Percentiles rank a stretch among this genome's conserved stretches.
These are phyloP conservation scores for Hirschfeldia incana DNA, from an alignment of 345 rosid genomes.

Conservation along the genomic window DNA sequence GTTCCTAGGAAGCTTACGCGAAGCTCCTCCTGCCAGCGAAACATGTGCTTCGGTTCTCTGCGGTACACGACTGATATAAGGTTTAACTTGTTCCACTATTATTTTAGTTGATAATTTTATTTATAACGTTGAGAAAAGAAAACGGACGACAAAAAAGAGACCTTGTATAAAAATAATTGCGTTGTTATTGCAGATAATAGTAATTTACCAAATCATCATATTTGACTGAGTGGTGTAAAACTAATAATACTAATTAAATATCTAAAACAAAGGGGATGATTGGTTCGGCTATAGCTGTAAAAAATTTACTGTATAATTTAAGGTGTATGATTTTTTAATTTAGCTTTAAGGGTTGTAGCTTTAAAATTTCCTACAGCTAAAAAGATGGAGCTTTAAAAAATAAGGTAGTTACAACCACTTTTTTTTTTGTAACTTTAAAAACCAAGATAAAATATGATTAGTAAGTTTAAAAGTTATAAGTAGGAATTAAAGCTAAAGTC, in stretches of 20 bases:
- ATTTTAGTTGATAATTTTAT: neutral
- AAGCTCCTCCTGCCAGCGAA: conserved; percentile 31
- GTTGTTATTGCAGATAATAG: neutral
- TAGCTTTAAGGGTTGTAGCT: no score
- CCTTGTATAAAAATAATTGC: neutral
- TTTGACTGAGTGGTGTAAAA: neutral
- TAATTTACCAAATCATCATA: neutral
- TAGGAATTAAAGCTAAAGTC: no score
- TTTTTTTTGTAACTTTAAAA: no score
- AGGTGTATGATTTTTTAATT: no score
- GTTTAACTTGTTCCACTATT: neutral
- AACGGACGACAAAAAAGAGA: neutral
- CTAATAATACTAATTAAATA: no score
- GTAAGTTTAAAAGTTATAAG: no score
- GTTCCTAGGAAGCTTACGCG: conserved; percentile 44
- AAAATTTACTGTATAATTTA: no score
- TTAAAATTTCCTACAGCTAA: no score
- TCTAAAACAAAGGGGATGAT: neutral
- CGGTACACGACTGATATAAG: conserved; percentile 25
- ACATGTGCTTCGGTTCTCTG: conserved; percentile 38
- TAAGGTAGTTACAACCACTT: no score
- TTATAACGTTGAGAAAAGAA: neutral
- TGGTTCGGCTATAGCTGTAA: no score
- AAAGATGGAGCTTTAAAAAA: no score
- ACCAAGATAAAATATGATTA: no score